These are phyloP conservation scores for Mycena filopes DNA, from an alignment of 768 basidiomycete genomes.

Conservation along the genomic window DNA sequence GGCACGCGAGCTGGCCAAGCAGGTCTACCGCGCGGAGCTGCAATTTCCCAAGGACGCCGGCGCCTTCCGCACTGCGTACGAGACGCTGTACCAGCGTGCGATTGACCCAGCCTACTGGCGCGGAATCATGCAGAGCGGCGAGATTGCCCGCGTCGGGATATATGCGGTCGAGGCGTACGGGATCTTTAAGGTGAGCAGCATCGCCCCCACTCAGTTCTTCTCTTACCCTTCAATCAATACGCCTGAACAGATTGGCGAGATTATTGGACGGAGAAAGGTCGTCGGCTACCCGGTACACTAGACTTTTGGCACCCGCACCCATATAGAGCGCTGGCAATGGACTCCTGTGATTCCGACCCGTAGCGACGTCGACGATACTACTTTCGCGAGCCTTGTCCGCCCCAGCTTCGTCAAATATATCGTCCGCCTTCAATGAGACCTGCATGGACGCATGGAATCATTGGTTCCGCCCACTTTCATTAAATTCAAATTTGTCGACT, in stretches of 20 bases:
- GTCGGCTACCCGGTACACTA: constrained; percentile 81
- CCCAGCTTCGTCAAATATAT: too few relatives aligned
- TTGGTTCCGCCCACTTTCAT: too few relatives aligned
- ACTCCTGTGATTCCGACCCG: too few relatives aligned
- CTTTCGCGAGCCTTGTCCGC: too few relatives aligned
- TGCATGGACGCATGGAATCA: too few relatives aligned
- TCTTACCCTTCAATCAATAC: constrained; percentile 9
- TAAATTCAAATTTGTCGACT: too few relatives aligned
- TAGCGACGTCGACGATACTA: too few relatives aligned
- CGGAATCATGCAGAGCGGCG: constrained; percentile 66
- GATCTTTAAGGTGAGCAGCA: constrained; percentile 78
- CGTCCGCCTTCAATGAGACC: too few relatives aligned
- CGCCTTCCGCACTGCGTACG: constrained; percentile 67
- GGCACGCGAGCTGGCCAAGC: constrained; percentile 77
- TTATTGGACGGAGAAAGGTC: constrained; percentile 81
- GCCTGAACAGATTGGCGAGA: constrained; percentile 79
- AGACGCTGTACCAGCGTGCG: constrained; percentile 71
- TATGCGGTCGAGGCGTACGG: constrained; percentile 91
- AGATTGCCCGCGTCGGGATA: constrained; percentile 73
- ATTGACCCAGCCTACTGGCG: constrained; percentile 70
- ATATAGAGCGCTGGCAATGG: constrained; percentile 16
- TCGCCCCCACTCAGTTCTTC: constrained; percentile 9
- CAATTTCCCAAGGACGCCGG: constrained; percentile 72
- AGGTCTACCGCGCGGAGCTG: constrained; percentile 79
- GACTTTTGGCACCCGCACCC: constrained; percentile 28